phyloP scores from a whole-genome alignment of 768 basidiomycete species.

The Dictyophora rubrovolvata region DNA sequence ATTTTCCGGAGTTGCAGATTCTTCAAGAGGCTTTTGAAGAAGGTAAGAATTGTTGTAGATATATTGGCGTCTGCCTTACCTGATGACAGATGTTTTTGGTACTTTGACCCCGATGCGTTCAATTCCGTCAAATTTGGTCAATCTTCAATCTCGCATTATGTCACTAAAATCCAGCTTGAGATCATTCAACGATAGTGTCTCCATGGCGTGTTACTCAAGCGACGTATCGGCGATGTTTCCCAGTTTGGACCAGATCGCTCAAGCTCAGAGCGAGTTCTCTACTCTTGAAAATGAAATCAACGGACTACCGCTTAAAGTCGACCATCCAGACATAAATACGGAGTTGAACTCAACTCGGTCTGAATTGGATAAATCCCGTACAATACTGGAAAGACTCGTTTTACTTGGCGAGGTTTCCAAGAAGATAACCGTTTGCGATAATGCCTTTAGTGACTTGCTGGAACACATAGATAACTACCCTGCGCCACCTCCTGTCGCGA shows the following conservation, averaged over 20 bases:
- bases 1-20: background rate
- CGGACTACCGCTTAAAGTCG: slow-evolving; percentile 33
- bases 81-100: slow-evolving; percentile 5
- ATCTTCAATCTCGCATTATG: slow-evolving; percentile 1
- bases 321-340: slow-evolving; percentile 33
- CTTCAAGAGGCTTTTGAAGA: background rate
- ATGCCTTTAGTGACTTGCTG: slow-evolving; percentile 71
- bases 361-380: slow-evolving; percentile 45
- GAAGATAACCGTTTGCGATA: slow-evolving; percentile 49
- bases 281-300: slow-evolving; percentile 36
- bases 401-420: slow-evolving; percentile 45
- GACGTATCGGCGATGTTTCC: slow-evolving; percentile 33
- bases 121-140: background rate
- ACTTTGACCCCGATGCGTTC: background rate
- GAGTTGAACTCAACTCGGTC: slow-evolving; percentile 51
- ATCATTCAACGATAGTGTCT: background rate
- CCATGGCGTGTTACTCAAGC: background rate
- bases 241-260: slow-evolving; percentile 34
- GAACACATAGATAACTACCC: slow-evolving; percentile 85
- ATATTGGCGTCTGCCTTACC: background rate
- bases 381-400: slow-evolving; percentile 41
- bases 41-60: background rate
- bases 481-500: slow-evolving; percentile 35
- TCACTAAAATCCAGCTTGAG: background rate
- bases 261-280: slow-evolving; percentile 37